Conservation (phyloP, 2,329 filamentous ascomycete species). For the Drechslera avenae region DNA sequence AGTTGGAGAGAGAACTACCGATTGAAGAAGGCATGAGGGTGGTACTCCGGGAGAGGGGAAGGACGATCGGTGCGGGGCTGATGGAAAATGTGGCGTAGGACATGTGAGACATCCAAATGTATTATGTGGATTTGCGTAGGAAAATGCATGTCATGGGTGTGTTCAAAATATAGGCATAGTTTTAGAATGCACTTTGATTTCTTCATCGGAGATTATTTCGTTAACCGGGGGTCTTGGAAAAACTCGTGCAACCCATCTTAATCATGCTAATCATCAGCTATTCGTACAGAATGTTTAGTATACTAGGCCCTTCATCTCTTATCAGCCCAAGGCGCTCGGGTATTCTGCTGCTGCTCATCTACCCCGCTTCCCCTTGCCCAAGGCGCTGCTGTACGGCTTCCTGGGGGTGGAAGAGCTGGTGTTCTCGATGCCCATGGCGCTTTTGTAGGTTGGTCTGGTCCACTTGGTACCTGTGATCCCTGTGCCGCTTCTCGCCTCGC, state of each 20-base stretch:
- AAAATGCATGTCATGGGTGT: background rate
- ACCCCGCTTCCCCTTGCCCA: constrained; percentile 25
- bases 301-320: constrained; percentile 9
- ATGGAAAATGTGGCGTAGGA: constrained; percentile 61
- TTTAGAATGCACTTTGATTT: too few species aligned
- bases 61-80: constrained; percentile 85
- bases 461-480: constrained; percentile 24
- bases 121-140: too few species aligned
- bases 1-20: constrained; percentile 74
- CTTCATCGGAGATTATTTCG: background rate
- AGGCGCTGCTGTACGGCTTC: constrained; percentile 30
- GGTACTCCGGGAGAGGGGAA: constrained; percentile 77
- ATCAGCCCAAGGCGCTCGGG: constrained; percentile 33
- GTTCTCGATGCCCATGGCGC: constrained; percentile 33
- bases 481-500: background rate
- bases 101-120: too few species aligned
- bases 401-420: constrained; percentile 19
- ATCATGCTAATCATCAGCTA: background rate
- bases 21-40: constrained; percentile 80
- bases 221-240: too few species aligned
- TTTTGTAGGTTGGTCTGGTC: constrained; percentile 41
- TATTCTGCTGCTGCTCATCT: constrained; percentile 17
- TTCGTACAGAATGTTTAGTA: background rate
- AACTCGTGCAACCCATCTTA: background rate
- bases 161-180: background rate